Evolutionary conservation across 768 basidiomycete genomes (phyloP).

Genomic region (Boletus sp.): DNA sequence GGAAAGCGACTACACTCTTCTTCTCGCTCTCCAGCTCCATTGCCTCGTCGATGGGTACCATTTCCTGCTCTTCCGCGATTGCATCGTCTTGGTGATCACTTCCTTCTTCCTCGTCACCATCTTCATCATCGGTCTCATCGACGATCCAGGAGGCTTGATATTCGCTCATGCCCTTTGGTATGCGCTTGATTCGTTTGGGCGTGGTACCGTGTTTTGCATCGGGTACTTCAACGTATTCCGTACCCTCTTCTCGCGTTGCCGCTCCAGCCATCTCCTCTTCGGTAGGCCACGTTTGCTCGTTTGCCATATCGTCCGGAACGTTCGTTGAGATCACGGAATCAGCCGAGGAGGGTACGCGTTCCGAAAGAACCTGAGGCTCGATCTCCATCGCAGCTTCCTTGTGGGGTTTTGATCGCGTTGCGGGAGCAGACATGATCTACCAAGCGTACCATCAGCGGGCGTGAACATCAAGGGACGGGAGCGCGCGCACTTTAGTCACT

Average conservation of each 20-base stretch:
- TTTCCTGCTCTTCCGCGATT: constrained; percentile 57
- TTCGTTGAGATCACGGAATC: constrained; percentile 89
- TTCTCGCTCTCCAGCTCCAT: constrained; percentile 55
- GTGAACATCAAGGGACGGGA: neutral
- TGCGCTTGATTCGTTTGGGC: constrained; percentile 72
- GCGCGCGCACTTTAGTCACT: constrained; percentile 62
- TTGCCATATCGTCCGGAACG: constrained; percentile 83
- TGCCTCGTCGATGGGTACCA: constrained; percentile 55
- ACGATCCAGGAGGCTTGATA: constrained; percentile 98
- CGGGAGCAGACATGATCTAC: constrained; percentile 71
- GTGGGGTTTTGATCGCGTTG: constrained; percentile 35
- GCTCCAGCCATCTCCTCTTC: constrained; percentile 85
- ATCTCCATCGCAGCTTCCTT: constrained; percentile 57
- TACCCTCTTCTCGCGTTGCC: constrained; percentile 16
- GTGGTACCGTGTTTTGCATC: constrained; percentile 73
- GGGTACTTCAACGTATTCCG: constrained; percentile 40
- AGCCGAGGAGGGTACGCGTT: constrained; percentile 60
- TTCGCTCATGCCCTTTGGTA: constrained; percentile 94
- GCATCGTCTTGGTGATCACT: constrained; percentile 41
- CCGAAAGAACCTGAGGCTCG: constrained; percentile 60
- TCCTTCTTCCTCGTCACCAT: constrained; percentile 43
- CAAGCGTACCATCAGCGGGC: neutral
- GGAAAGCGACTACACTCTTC: constrained; percentile 55
- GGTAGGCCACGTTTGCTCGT: constrained; percentile 99
- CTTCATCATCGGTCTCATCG: constrained; percentile 73